phyloP scores from a whole-genome alignment of 2,329 filamentous ascomycete genomes.

The Ophiostoma novo-ulmi region DNA sequence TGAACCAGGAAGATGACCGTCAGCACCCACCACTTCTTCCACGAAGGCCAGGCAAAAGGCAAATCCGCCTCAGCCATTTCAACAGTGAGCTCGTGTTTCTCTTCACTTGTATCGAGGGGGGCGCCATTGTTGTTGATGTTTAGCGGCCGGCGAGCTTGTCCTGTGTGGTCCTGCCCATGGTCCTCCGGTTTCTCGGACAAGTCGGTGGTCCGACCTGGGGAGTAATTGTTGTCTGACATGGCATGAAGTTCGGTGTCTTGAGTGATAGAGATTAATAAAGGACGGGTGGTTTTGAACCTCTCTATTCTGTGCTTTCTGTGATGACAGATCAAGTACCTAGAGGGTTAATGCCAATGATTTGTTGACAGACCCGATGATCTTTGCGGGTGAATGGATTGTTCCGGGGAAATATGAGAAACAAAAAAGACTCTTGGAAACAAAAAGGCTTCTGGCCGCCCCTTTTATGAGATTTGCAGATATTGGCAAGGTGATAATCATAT shows the following conservation, averaged over 20 bases:
- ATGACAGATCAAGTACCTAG: background rate
- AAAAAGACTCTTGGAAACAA: no score
- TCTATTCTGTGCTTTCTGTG: background rate
- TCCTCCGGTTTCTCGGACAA: background rate
- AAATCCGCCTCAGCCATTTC: constrained; percentile 54
- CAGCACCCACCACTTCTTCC: constrained; percentile 68
- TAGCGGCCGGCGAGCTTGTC: background rate
- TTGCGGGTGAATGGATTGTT: background rate
- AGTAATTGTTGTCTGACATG: background rate
- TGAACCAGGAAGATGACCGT: constrained; percentile 69
- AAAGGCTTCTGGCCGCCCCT: background rate
- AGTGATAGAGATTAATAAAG: no score
- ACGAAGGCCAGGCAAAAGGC: constrained; percentile 54
- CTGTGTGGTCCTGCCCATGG: background rate
- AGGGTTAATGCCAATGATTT: background rate
- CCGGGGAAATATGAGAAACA: background rate
- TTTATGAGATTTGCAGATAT: background rate
- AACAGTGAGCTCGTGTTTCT: constrained; percentile 19
- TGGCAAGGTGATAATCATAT: background rate
- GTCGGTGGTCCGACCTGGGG: background rate
- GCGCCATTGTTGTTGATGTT: background rate
- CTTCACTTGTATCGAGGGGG: background rate
- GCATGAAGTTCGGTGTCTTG: background rate
- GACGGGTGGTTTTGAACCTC: background rate
- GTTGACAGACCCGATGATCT: background rate